Conservation (phyloP, 225 moss, liverwort and hornwort species). For the Bryoerythrophyllum caledonicum region DNA sequence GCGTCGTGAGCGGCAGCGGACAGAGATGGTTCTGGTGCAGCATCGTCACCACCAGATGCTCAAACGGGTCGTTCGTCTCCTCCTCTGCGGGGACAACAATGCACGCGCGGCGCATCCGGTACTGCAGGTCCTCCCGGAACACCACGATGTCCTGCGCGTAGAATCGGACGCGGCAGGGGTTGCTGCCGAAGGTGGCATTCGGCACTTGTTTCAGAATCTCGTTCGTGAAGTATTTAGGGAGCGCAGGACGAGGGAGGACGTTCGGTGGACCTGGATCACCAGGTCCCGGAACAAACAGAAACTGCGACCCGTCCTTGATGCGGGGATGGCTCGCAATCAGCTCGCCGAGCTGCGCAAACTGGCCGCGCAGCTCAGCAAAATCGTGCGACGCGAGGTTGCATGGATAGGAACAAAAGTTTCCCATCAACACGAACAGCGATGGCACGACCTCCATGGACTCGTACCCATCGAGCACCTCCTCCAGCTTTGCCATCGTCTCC, state of each 20-base stretch:
- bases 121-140: constrained; percentile 87
- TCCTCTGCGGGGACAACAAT: constrained; percentile 87
- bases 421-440: constrained; percentile 89
- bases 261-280: constrained; percentile 84
- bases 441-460: constrained; percentile 94
- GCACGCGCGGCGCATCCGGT: constrained; percentile 88
- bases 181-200: constrained; percentile 72
- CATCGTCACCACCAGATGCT: constrained; percentile 90
- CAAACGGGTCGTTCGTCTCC: constrained; percentile 87
- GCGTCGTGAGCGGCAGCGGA: constrained; percentile 83
- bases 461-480: constrained; percentile 78
- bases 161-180: constrained; percentile 86
- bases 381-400: constrained; percentile 85
- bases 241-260: constrained; percentile 82
- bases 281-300: constrained; percentile 85
- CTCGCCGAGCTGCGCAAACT: constrained; percentile 67
- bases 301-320: constrained; percentile 73
- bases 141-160: constrained; percentile 91
- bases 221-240: constrained; percentile 76
- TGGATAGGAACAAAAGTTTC: constrained; percentile 92
- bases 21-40: constrained; percentile 93
- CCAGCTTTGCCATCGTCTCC: constrained; percentile 81
- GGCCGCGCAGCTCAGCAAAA: constrained; percentile 77
- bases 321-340: constrained; percentile 78
- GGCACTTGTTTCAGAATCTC: constrained; percentile 85